These are phyloP conservation scores for Dictyostelium purpureum DNA, from an alignment of 78 protist species.

Conservation along the genomic window DNA sequence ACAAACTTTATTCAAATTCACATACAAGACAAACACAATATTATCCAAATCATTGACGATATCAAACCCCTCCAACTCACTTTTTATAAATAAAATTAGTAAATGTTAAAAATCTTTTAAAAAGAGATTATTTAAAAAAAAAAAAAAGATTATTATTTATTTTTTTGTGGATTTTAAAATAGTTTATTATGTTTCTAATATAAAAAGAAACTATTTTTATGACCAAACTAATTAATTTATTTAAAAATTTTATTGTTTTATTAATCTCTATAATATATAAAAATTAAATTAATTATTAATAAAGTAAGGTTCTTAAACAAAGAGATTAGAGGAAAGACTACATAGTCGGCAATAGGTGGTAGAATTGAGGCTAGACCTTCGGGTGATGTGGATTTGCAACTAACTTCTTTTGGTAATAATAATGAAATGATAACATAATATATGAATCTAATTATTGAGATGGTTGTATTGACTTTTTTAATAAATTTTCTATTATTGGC, in stretches of 20 bases:
- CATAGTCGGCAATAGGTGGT: slow-evolving; percentile 8
- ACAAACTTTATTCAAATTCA: too few relatives aligned
- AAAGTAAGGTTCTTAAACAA: not conserved
- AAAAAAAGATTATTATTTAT: too few relatives aligned
- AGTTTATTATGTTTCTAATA: too few relatives aligned
- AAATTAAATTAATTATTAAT: slow-evolving; percentile 8
- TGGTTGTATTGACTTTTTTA: not conserved
- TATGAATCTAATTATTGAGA: slow-evolving; percentile 1
- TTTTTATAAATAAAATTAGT: too few relatives aligned
- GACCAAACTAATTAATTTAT: too few relatives aligned
- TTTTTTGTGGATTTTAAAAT: too few relatives aligned
- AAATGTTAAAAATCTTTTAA: too few relatives aligned
- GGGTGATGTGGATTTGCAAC: not conserved
- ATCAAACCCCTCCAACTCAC: too few relatives aligned
- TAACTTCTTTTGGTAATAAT: not conserved
- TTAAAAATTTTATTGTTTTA: not conserved
- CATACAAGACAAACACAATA: too few relatives aligned
- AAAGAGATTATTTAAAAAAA: too few relatives aligned
- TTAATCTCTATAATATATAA: slow-evolving; percentile 15
- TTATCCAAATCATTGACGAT: too few relatives aligned
- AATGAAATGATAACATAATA: not conserved
- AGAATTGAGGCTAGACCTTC: not conserved
- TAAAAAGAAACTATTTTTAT: too few relatives aligned
- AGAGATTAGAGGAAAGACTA: not conserved
- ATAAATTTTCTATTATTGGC: not conserved